These are phyloP conservation scores for Pilobolus umbonatus DNA, from an alignment of 192 early-diverging fungal genomes.

Conservation along the genomic window DNA sequence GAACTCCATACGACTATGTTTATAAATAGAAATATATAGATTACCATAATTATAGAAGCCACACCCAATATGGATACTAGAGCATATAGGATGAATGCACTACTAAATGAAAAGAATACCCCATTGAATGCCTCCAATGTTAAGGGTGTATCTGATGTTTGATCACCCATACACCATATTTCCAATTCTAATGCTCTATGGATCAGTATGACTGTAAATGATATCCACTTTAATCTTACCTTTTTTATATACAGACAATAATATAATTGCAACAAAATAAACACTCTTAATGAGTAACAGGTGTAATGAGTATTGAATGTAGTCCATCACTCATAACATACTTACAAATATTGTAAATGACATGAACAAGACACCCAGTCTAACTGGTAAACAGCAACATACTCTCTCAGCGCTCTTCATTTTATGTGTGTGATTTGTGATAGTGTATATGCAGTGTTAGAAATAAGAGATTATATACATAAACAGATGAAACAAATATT, in stretches of 20 bases:
- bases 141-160: slow-evolving; percentile 6
- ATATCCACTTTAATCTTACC: neutral
- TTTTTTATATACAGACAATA: slow-evolving; percentile 1
- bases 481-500: no score
- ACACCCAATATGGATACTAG: slow-evolving; percentile 4
- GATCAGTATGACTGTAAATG: neutral
- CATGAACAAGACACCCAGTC: slow-evolving; percentile 16
- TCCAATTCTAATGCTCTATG: slow-evolving; percentile 1
- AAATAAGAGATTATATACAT: no score
- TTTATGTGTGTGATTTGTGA: no score
- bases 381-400: slow-evolving; percentile 15
- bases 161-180: slow-evolving; percentile 1
- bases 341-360: slow-evolving; percentile 16
- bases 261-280: neutral
- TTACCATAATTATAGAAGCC: slow-evolving; percentile 12
- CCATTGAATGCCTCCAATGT: slow-evolving; percentile 10
- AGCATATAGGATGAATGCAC: slow-evolving; percentile 6
- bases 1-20: no score
- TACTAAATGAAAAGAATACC: slow-evolving; percentile 10
- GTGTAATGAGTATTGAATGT: neutral
- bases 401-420: slow-evolving; percentile 15
- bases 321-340: neutral
- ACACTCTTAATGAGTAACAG: neutral
- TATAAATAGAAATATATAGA: neutral
- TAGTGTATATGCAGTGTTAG: no score